Percentiles rank a stretch among this genome's conserved stretches.
Evolutionary conservation across 2,329 filamentous ascomycete species (phyloP).

Genomic region (Byssochlamys sp.): DNA sequence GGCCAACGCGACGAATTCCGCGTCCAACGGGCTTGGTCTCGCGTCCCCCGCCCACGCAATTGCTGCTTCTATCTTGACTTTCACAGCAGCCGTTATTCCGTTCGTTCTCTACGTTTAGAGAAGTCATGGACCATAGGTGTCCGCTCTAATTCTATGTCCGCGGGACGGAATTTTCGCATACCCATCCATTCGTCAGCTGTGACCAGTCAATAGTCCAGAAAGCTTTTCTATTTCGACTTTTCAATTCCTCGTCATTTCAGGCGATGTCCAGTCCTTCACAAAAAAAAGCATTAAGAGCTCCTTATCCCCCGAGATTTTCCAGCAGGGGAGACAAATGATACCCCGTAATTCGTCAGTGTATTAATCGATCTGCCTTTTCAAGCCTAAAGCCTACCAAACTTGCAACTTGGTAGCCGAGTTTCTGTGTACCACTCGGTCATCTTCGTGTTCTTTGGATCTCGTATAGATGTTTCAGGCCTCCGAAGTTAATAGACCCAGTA

Average conservation of each 20-base stretch:
- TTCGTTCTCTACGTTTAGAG: neutral
- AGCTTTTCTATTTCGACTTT: neutral
- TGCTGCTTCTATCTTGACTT: neutral
- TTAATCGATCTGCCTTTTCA: neutral
- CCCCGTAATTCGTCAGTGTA: neutral
- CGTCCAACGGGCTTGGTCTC: neutral
- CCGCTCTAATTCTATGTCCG: neutral
- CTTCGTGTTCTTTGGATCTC: neutral
- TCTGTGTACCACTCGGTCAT: neutral
- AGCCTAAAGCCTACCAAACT: neutral
- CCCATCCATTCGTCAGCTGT: neutral
- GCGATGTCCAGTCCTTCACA: neutral
- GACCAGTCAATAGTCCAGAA: neutral
- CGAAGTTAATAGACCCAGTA: no score
- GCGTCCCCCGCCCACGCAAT: neutral
- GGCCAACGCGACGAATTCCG: neutral
- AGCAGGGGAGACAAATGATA: neutral
- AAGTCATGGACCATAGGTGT: neutral
- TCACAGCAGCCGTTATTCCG: neutral
- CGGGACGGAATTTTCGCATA: neutral
- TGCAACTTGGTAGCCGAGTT: neutral
- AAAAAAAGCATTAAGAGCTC: neutral
- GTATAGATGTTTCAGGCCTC: neutral
- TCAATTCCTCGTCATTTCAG: neutral
- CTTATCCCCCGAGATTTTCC: neutral